These are phyloP conservation scores for Xylaria bambusicola DNA, from an alignment of 495 filamentous ascomycete genomes.

Conservation along the genomic window DNA sequence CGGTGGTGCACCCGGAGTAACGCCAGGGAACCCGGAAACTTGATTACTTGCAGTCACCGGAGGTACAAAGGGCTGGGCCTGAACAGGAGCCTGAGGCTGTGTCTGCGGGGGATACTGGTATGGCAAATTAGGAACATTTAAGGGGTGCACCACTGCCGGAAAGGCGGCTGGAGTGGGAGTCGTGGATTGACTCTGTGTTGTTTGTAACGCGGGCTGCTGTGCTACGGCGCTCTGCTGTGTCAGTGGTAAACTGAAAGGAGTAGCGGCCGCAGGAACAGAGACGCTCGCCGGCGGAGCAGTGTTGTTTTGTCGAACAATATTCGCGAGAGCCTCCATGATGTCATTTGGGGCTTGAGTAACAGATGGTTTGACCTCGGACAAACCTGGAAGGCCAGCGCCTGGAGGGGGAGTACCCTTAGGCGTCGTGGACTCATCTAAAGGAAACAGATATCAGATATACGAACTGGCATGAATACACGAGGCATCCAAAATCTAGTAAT, in stretches of 20 bases:
- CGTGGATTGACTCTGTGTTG: slow-evolving; percentile 24
- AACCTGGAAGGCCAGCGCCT: slow-evolving; percentile 43
- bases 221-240: slow-evolving; percentile 45
- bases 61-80: slow-evolving; percentile 34
- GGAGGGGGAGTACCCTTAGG: slow-evolving; percentile 76
- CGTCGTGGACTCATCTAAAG: slow-evolving; percentile 69
- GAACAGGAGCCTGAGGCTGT: slow-evolving; percentile 29
- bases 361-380: slow-evolving; percentile 29
- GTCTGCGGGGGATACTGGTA: slow-evolving; percentile 53
- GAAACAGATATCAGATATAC: slow-evolving; percentile 17
- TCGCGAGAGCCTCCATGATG: slow-evolving; percentile 80
- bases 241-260: slow-evolving; percentile 58
- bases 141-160: slow-evolving; percentile 44
- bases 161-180: slow-evolving; percentile 31
- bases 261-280: slow-evolving; percentile 50
- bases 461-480: slow-evolving; percentile 2
- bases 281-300: slow-evolving; percentile 59
- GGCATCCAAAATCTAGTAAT: slow-evolving; percentile 7
- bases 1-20: slow-evolving; percentile 36
- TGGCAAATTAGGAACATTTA: slow-evolving; percentile 61
- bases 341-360: slow-evolving; percentile 51
- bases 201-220: slow-evolving; percentile 15
- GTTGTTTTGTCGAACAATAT: slow-evolving; percentile 79
- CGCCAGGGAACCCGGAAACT: slow-evolving; percentile 33
- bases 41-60: slow-evolving; percentile 52